Conservation (phyloP, 352 stramenopile species). For the Phytopythium cucurbitacearum region DNA sequence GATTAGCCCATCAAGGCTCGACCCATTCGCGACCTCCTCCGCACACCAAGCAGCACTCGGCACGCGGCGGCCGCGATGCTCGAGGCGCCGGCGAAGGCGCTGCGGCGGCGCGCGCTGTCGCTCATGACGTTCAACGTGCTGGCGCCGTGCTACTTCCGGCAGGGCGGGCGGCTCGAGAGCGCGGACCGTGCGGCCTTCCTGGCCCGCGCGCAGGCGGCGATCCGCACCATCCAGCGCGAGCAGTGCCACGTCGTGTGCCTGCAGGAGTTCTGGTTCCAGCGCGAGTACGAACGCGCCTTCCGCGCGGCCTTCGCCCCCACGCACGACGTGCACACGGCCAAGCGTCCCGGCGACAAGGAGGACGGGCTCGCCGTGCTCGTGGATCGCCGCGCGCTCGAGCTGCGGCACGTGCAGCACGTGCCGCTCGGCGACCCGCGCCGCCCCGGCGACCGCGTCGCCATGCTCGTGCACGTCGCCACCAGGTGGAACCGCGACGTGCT, state of each 20-base stretch:
- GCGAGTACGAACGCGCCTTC: constrained; percentile 71
- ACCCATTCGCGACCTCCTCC: no score
- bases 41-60: neutral
- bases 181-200: constrained; percentile 58
- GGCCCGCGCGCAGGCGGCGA: constrained; percentile 59
- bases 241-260: constrained; percentile 75
- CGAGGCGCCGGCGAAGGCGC: constrained; percentile 12
- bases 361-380: constrained; percentile 81
- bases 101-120: constrained; percentile 42
- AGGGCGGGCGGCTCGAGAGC: constrained; percentile 71
- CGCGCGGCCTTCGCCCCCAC: constrained; percentile 50
- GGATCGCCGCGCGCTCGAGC: constrained; percentile 66
- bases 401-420: constrained; percentile 77
- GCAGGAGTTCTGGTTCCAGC: constrained; percentile 85
- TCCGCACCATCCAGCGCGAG: constrained; percentile 69
- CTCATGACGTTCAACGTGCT: constrained; percentile 89
- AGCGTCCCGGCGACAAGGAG: constrained; percentile 74
- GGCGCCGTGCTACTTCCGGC: constrained; percentile 84
- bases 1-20: no score
- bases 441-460: constrained; percentile 74
- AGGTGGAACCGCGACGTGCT: constrained; percentile 61
- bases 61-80: neutral
- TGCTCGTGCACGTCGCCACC: constrained; percentile 80
- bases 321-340: constrained; percentile 71
- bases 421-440: constrained; percentile 63